These are phyloP conservation scores for Saccharomyces kudriavzevii DNA, from an alignment of 805 yeast genomes.

Conservation along the genomic window DNA sequence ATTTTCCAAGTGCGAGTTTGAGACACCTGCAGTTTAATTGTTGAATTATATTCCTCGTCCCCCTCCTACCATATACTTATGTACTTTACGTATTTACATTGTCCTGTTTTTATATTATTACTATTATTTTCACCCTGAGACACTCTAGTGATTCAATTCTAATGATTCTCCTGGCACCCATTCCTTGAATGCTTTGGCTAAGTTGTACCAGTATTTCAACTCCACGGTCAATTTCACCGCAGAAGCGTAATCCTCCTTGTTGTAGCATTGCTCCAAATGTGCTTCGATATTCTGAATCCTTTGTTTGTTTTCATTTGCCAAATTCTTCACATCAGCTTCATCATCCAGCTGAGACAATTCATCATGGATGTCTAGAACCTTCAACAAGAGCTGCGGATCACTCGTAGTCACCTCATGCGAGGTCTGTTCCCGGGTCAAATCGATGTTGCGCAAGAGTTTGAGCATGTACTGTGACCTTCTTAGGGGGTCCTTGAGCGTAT, in stretches of 20 bases:
- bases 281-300: constrained; percentile 44
- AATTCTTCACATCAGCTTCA: constrained; percentile 47
- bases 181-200: constrained; percentile 62
- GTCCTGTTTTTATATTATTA: neutral
- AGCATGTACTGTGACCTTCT: constrained; percentile 58
- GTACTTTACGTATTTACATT: neutral
- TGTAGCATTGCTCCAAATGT: constrained; percentile 41
- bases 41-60: neutral
- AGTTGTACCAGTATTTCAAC: constrained; percentile 77
- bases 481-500: constrained; percentile 62
- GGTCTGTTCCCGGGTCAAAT: constrained; percentile 52
- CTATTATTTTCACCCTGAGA: constrained; percentile 1
- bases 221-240: constrained; percentile 63
- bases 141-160: constrained; percentile 47
- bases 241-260: constrained; percentile 40
- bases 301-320: constrained; percentile 48
- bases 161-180: constrained; percentile 67
- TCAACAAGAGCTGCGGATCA: constrained; percentile 57
- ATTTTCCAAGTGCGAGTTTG: constrained; percentile 55
- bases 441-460: constrained; percentile 37
- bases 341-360: constrained; percentile 56
- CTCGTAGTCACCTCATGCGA: constrained; percentile 37
- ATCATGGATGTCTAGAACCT: constrained; percentile 80
- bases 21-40: constrained; percentile 35
- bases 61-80: neutral